Percentiles rank a stretch among this genome's conserved stretches.
phyloP scores from a whole-genome alignment of 2,329 filamentous ascomycete species.

The Penicillium hesseltinei region DNA sequence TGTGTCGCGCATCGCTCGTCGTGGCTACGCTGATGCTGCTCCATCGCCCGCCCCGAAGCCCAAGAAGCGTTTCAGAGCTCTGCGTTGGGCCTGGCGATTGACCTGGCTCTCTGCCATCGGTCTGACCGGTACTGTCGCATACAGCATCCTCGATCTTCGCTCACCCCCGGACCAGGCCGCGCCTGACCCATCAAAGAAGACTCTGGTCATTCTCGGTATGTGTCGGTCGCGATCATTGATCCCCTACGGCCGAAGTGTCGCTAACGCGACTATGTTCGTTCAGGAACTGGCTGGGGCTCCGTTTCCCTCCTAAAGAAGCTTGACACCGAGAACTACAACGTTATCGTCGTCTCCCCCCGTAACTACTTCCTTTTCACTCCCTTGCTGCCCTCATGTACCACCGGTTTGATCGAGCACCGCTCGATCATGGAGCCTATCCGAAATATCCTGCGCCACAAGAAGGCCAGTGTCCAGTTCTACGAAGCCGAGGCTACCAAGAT shows the following conservation, averaged over 20 bases:
- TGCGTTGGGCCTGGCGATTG: conserved; percentile 80
- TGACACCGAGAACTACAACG: conserved; percentile 98
- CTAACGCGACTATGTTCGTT: conserved; percentile 21
- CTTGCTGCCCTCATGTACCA: conserved; percentile 93
- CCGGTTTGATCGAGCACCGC: conserved; percentile 95
- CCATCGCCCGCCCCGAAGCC: conserved; percentile 39
- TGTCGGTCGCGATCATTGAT: conserved; percentile 9
- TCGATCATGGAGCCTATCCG: conserved; percentile 99
- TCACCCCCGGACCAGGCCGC: conserved; percentile 76
- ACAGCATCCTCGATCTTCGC: conserved; percentile 77
- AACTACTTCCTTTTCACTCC: conserved; percentile 99
- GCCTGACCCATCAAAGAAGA: conserved; percentile 90
- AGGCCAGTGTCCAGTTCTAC: conserved; percentile 90
- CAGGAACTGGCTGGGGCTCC: conserved; percentile 94
- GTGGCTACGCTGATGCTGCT: conserved; percentile 53
- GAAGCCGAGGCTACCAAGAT: conserved; percentile 96
- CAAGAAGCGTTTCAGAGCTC: conserved; percentile 63
- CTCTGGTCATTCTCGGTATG: conserved; percentile 87
- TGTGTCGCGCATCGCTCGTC: conserved; percentile 42
- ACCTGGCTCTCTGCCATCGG: conserved; percentile 73
- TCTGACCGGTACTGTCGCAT: conserved; percentile 69
- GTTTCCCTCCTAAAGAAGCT: conserved; percentile 97
- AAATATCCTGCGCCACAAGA: conserved; percentile 93
- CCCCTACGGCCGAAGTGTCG: conserved; percentile 1
- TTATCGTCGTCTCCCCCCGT: conserved; percentile 92